phyloP scores from a whole-genome alignment of 176 grass and related monocot species.

The Oryza rufipogon region DNA sequence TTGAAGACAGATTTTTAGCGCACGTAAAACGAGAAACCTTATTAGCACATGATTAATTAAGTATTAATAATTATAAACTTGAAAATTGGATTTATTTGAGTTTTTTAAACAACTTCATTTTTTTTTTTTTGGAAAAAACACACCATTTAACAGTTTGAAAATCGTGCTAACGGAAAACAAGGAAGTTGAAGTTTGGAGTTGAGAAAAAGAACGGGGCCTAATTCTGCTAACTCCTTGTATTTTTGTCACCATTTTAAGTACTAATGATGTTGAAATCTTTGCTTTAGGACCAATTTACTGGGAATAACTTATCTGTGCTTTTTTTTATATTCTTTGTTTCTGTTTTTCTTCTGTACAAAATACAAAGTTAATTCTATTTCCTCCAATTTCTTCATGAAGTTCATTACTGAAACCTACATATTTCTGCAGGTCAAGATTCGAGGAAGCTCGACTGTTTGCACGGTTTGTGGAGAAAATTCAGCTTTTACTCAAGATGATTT shows the following conservation, averaged over 20 bases:
- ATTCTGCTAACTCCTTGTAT: neutral
- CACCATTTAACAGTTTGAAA: no score
- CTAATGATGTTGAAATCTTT: neutral
- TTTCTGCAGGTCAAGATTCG: conserved; percentile 77
- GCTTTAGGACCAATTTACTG: neutral
- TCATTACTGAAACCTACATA: conserved; percentile 17
- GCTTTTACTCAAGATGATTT: conserved; percentile 65
- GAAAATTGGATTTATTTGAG: no score
- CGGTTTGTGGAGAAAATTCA: conserved; percentile 68
- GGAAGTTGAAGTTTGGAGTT: no score
- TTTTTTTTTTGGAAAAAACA: no score
- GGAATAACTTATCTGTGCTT: neutral
- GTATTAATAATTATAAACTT: no score
- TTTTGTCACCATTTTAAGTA: neutral
- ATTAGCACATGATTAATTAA: no score
- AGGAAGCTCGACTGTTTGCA: conserved; percentile 69
- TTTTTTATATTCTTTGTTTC: conserved; percentile 5
- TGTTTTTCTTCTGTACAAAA: neutral
- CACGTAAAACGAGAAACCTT: no score
- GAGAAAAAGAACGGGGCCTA: no score
- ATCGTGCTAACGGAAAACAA: no score
- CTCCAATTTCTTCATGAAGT: neutral
- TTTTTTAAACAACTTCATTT: no score
- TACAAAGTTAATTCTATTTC: neutral
- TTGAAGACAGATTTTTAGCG: no score